Evolutionary conservation across 192 early-diverging fungal genomes (phyloP).

Genomic region (Gryganskiella cystojenkinii): DNA sequence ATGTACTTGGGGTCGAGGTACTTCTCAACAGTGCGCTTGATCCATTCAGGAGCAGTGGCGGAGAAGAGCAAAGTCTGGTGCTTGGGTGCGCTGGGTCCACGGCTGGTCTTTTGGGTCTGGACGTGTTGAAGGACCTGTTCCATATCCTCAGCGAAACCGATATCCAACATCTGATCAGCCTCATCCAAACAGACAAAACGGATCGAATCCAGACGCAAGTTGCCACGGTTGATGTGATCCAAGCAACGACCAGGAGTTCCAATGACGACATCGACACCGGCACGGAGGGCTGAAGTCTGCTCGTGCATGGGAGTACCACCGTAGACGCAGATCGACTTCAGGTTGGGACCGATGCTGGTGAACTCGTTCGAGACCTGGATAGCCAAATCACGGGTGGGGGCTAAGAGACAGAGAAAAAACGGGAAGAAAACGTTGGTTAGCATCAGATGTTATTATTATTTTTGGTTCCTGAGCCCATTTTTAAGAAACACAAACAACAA

Average conservation of each 20-base stretch:
- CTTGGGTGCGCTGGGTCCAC: slow-evolving; percentile 41
- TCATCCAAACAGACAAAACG: slow-evolving; percentile 80
- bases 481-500: no score
- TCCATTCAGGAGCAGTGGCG: slow-evolving; percentile 87
- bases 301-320: slow-evolving; percentile 91
- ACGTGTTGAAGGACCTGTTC: slow-evolving; percentile 80
- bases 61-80: slow-evolving; percentile 88
- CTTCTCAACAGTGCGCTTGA: slow-evolving; percentile 72
- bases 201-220: slow-evolving; percentile 73
- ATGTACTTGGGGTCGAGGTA: slow-evolving; percentile 70
- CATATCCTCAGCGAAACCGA: slow-evolving; percentile 88
- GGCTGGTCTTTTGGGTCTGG: slow-evolving; percentile 77
- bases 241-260: slow-evolving; percentile 86
- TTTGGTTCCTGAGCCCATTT: not conserved
- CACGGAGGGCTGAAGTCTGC: slow-evolving; percentile 82
- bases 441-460: not conserved
- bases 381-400: slow-evolving; percentile 90
- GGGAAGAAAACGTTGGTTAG: slow-evolving; percentile 24
- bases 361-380: slow-evolving; percentile 90
- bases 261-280: slow-evolving; percentile 80
- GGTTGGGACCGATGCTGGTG: slow-evolving; percentile 68
- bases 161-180: slow-evolving; percentile 86
- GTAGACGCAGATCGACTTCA: slow-evolving; percentile 81
- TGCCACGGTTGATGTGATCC: slow-evolving; percentile 87
- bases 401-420: slow-evolving; percentile 56